Evolutionary conservation across 768 basidiomycete genomes (phyloP).

Genomic region (Leccinellum albellum): DNA sequence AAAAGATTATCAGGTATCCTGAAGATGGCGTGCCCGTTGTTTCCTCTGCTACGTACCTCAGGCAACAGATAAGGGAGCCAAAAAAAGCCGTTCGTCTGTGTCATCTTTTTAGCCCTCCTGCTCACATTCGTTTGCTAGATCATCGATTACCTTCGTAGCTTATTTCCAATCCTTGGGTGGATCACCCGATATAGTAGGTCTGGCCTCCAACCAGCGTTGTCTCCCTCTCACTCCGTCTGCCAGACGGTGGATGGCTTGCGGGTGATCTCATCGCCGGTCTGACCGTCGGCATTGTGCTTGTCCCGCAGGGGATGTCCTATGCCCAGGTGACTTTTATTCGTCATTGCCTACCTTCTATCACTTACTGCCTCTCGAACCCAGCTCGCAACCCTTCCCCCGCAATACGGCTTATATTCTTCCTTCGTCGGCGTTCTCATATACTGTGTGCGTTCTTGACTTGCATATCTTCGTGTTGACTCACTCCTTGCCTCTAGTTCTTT

Average conservation of each 20-base stretch:
- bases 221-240: background rate
- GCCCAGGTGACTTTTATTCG: slow-evolving; percentile 48
- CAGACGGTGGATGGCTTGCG: slow-evolving; percentile 74
- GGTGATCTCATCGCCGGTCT: slow-evolving; percentile 89
- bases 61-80: slow-evolving; percentile 41
- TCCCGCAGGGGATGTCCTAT: slow-evolving; percentile 93
- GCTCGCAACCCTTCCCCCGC: slow-evolving; percentile 79
- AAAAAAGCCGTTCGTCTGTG: slow-evolving; percentile 40
- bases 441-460: slow-evolving; percentile 51
- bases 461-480: background rate
- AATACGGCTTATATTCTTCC: slow-evolving; percentile 93
- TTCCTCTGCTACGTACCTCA: slow-evolving; percentile 54
- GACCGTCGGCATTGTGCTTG: slow-evolving; percentile 92
- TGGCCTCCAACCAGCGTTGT: background rate
- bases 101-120: background rate
- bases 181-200: slow-evolving; percentile 78
- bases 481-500: slow-evolving; percentile 58
- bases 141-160: slow-evolving; percentile 56
- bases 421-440: slow-evolving; percentile 86
- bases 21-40: slow-evolving; percentile 58
- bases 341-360: background rate
- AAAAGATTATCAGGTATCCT: slow-evolving; percentile 57
- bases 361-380: slow-evolving; percentile 23
- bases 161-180: slow-evolving; percentile 89
- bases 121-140: slow-evolving; percentile 38